Percentiles rank a stretch among this genome's conserved stretches.
phyloP scores from a whole-genome alignment of 2,329 filamentous ascomycete genomes.

The Incumbomyces lentus region DNA sequence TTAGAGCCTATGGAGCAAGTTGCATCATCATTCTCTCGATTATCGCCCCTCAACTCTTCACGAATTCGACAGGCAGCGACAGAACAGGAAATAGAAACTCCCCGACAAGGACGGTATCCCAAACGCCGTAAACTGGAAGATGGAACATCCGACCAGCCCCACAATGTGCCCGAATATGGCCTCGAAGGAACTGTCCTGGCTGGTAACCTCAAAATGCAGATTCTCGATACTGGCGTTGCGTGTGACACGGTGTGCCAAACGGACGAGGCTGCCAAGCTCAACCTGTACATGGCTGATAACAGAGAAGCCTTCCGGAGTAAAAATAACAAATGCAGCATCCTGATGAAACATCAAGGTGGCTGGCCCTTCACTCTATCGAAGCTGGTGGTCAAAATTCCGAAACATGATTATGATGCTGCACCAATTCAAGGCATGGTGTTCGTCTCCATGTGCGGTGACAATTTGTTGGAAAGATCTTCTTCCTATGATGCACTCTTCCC shows the following conservation, averaged over 20 bases:
- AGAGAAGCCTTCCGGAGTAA: conserved; percentile 82
- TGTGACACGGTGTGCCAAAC: neutral
- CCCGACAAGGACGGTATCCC: conserved; percentile 27
- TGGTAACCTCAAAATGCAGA: conserved; percentile 61
- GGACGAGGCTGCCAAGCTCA: conserved; percentile 1
- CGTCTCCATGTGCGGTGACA: conserved; percentile 72
- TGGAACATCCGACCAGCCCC: conserved; percentile 41
- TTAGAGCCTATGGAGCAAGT: neutral
- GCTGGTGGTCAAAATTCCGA: conserved; percentile 77
- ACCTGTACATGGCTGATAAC: conserved; percentile 49
- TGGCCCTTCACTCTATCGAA: conserved; percentile 76
- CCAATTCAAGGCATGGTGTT: conserved; percentile 90
- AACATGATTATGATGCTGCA: conserved; percentile 69
- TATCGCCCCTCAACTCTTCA: neutral
- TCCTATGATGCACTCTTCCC: conserved; percentile 64
- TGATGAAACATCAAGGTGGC: conserved; percentile 69
- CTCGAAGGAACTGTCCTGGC: conserved; percentile 78
- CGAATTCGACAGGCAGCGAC: neutral
- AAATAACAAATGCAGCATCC: conserved; percentile 74
- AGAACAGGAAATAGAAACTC: neutral
- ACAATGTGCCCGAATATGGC: conserved; percentile 64
- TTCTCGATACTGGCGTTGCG: neutral
- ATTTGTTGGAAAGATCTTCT: conserved; percentile 61
- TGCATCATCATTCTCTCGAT: neutral
- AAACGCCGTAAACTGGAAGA: conserved; percentile 64